Evolutionary conservation across 768 basidiomycete species (phyloP).

Genomic region (Mycena leptocephala): DNA sequence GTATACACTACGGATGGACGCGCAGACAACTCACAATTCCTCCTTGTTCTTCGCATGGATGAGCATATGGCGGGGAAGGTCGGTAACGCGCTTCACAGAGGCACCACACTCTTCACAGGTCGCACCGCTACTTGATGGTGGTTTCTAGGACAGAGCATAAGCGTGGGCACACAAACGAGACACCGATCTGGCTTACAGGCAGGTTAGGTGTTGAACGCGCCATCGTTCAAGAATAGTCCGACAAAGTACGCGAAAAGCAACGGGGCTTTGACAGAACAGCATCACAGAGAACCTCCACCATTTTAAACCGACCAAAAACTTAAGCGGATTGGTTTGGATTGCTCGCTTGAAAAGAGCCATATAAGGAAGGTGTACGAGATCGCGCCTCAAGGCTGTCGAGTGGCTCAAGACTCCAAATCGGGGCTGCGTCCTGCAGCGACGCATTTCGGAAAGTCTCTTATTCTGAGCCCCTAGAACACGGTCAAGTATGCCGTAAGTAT

Average conservation of each 20-base stretch:
- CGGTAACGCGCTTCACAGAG: conserved; percentile 3
- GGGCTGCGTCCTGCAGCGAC: background rate
- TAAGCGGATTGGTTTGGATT: conserved; percentile 30
- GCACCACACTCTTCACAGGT: conserved; percentile 17
- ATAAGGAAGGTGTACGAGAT: conserved; percentile 7
- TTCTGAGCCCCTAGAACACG: background rate
- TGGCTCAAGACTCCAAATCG: background rate
- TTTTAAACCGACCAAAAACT: conserved; percentile 16
- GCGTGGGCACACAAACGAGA: background rate
- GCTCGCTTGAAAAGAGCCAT: conserved; percentile 14
- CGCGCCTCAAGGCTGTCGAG: background rate
- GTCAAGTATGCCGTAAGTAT: conserved; percentile 7
- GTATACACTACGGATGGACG: background rate
- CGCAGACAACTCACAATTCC: conserved; percentile 11
- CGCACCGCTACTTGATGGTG: background rate
- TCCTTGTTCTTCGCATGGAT: conserved; percentile 26
- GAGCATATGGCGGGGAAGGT: conserved; percentile 27
- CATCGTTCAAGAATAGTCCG: background rate
- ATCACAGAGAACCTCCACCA: background rate
- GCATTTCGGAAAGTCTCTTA: background rate
- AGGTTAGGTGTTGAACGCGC: conserved; percentile 16
- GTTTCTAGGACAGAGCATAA: background rate
- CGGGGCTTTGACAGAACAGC: background rate
- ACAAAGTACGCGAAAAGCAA: background rate
- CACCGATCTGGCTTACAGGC: background rate